Percentiles rank a stretch among this genome's conserved stretches.
phyloP scores from a whole-genome alignment of 2,329 filamentous ascomycete genomes.

The Stylonectria norvegica region DNA sequence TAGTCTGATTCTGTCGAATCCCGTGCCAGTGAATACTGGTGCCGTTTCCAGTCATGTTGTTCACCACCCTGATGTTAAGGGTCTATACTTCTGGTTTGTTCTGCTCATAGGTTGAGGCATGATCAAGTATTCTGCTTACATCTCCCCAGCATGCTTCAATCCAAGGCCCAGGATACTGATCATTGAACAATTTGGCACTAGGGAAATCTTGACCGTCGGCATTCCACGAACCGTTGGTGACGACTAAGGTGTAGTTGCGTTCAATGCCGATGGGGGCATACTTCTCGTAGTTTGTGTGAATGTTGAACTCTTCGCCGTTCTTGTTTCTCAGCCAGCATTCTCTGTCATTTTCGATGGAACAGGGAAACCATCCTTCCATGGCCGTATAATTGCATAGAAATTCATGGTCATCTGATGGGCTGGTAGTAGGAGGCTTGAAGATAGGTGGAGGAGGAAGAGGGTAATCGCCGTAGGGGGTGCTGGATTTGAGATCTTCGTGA shows the following conservation, averaged over 20 bases:
- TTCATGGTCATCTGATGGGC: slow-evolving; percentile 8
- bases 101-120: not conserved
- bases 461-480: not conserved
- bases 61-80: slow-evolving; percentile 15
- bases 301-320: slow-evolving; percentile 22
- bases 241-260: slow-evolving; percentile 20
- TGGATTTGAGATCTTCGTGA: not conserved
- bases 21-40: slow-evolving; percentile 25
- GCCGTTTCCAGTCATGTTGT: slow-evolving; percentile 16
- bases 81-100: slow-evolving; percentile 5
- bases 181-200: slow-evolving; percentile 25
- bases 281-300: slow-evolving; percentile 27
- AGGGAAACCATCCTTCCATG: slow-evolving; percentile 23
- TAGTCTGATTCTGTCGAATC: slow-evolving; percentile 15
- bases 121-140: slow-evolving; percentile 1
- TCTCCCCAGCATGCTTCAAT: slow-evolving; percentile 31
- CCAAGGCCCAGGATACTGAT: slow-evolving; percentile 26
- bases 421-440: slow-evolving; percentile 12
- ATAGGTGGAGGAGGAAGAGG: slow-evolving; percentile 5
- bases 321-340: slow-evolving; percentile 26
- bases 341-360: slow-evolving; percentile 23
- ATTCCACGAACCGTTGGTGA: slow-evolving; percentile 15
- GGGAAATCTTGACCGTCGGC: slow-evolving; percentile 22
- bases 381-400: slow-evolving; percentile 26
- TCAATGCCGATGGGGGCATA: slow-evolving; percentile 16